phyloP scores from a whole-genome alignment of 805 yeast species.

The Torulaspora franciscae region DNA sequence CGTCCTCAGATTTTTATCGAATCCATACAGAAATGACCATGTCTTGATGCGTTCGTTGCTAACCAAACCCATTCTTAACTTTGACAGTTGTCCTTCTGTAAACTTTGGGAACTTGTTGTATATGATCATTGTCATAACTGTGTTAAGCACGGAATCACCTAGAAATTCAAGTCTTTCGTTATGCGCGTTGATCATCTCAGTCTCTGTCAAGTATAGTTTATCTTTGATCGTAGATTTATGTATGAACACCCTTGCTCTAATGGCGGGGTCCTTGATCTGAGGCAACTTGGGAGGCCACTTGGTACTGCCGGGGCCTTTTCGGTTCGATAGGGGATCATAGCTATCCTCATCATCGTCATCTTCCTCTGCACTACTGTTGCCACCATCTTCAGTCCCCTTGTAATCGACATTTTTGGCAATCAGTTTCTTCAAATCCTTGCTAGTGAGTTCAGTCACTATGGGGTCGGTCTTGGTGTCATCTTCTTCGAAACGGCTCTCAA shows the following conservation, averaged over 20 bases:
- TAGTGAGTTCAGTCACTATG: constrained; percentile 17
- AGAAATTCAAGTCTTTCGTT: constrained; percentile 86
- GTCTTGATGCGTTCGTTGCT: constrained; percentile 66
- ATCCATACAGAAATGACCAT: constrained; percentile 65
- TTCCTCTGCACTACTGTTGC: constrained; percentile 29
- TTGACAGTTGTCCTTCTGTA: constrained; percentile 76
- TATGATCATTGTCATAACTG: constrained; percentile 62
- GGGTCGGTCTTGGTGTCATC: constrained; percentile 16
- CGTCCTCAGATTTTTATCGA: constrained; percentile 52
- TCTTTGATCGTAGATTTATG: constrained; percentile 71
- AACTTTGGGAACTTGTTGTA: constrained; percentile 62
- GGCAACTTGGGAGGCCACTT: constrained; percentile 69
- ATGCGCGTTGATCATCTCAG: constrained; percentile 57
- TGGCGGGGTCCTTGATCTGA: constrained; percentile 50
- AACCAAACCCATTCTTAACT: constrained; percentile 62
- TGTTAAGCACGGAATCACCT: constrained; percentile 82
- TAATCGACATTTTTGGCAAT: constrained; percentile 15
- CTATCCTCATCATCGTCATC: constrained; percentile 31
- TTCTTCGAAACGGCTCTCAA: constrained; percentile 29
- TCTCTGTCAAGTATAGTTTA: constrained; percentile 49
- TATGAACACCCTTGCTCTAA: constrained; percentile 67
- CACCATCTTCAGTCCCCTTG: constrained; percentile 14
- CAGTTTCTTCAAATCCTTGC: constrained; percentile 18
- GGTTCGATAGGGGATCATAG: constrained; percentile 20
- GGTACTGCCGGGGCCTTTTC: constrained; percentile 10